Percentiles rank a stretch among this genome's conserved stretches.
phyloP scores from a whole-genome alignment of 2,329 filamentous ascomycete genomes.

The Coniochaeta ligniaria region DNA sequence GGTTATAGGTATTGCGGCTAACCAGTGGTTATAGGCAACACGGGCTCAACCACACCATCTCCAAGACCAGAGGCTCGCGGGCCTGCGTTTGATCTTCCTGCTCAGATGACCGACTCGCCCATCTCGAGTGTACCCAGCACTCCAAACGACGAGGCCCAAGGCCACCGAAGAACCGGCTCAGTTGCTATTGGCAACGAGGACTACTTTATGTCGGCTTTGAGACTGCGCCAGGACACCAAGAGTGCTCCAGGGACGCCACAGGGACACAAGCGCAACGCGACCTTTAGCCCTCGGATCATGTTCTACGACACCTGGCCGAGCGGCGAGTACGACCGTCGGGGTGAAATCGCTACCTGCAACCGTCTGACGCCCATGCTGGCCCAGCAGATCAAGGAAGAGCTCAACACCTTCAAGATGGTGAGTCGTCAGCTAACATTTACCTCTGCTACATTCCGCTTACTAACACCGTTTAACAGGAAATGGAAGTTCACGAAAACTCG shows the following conservation, averaged over 20 bases:
- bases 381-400: conserved; percentile 98
- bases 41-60: not conserved
- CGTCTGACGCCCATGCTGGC: conserved; percentile 93
- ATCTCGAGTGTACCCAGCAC: conserved; percentile 83
- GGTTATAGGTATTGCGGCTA: not conserved
- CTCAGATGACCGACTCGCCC: conserved; percentile 67
- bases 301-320: conserved; percentile 97
- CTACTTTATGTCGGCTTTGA: conserved; percentile 76
- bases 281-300: conserved; percentile 86
- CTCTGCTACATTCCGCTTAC: not conserved
- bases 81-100: conserved; percentile 50
- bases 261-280: conserved; percentile 56
- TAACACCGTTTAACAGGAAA: conserved; percentile 58
- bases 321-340: conserved; percentile 90
- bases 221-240: conserved; percentile 68
- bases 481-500: conserved; percentile 98
- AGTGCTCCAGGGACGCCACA: conserved; percentile 76
- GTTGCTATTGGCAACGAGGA: conserved; percentile 76
- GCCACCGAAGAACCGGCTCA: conserved; percentile 60
- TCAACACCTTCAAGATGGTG: conserved; percentile 99
- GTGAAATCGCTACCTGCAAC: conserved; percentile 96
- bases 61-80: conserved; percentile 37
- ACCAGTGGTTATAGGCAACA: conserved; percentile 7
- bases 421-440: conserved; percentile 21
- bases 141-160: conserved; percentile 67